Percentiles rank a stretch among this genome's conserved stretches.
Evolutionary conservation across 805 yeast genomes (phyloP).

Genomic region (Cyberlindnera euphorbiiphila): DNA sequence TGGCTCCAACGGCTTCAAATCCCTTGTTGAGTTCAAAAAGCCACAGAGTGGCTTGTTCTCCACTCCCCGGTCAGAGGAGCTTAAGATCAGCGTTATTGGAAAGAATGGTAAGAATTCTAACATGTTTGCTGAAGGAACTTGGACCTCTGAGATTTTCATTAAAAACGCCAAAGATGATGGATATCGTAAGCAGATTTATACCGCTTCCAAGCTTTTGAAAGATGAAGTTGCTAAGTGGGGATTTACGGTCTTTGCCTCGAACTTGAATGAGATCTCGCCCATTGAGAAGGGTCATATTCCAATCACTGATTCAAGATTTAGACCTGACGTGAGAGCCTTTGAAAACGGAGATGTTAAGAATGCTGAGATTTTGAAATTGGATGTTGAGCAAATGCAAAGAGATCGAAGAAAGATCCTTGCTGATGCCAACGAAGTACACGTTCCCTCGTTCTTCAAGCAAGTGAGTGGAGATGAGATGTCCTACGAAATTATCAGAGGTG

Average conservation of each 20-base stretch:
- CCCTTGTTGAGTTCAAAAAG: slow-evolving; percentile 66
- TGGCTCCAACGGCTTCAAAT: slow-evolving; percentile 64
- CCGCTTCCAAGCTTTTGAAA: slow-evolving; percentile 58
- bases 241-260: slow-evolving; percentile 77
- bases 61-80: slow-evolving; percentile 67
- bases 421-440: slow-evolving; percentile 40
- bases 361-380: slow-evolving; percentile 68
- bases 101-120: slow-evolving; percentile 20
- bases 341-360: slow-evolving; percentile 63
- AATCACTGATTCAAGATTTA: slow-evolving; percentile 82
- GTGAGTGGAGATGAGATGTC: slow-evolving; percentile 27
- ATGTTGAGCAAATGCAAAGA: slow-evolving; percentile 78
- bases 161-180: slow-evolving; percentile 21
- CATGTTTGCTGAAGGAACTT: slow-evolving; percentile 53
- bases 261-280: slow-evolving; percentile 71
- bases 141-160: slow-evolving; percentile 69
- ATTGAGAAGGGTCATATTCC: slow-evolving; percentile 65
- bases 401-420: slow-evolving; percentile 60
- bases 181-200: slow-evolving; percentile 57
- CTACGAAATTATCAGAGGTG: slow-evolving; percentile 58
- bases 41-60: slow-evolving; percentile 70
- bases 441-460: slow-evolving; percentile 60
- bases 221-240: slow-evolving; percentile 70
- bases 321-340: slow-evolving; percentile 80
- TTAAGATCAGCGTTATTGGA: slow-evolving; percentile 33